Evolutionary conservation across 139 green algal genomes (phyloP), one percentile per base, ranked within the genome.

Genomic region (Picocystis salinarum): DNA sequence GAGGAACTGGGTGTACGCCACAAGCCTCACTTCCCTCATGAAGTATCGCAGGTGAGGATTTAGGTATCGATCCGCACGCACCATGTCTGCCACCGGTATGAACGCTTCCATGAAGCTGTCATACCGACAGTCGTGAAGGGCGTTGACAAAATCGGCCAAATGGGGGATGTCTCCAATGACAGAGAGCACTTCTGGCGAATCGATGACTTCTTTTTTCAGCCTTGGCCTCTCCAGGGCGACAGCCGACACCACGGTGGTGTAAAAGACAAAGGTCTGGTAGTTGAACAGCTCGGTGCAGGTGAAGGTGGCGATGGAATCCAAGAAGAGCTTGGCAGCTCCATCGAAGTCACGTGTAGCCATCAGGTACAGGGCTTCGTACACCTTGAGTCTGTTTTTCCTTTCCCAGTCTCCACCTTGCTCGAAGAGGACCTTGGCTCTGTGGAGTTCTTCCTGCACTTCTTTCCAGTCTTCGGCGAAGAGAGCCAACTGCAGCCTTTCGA

Each of bases 321-420:
- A 73, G 53, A 97, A 81, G 20, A 94, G 74, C 33, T 73, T 52
- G 0, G 79, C 76, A 4, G 86, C 84, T 6, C 64, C 37, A 36
- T 80, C 71, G 58, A 95, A 87, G 55, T 91, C 58, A 0, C 89
- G 62, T 3, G 57, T 80, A 48, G 80, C 76, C 61, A 93, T 77
- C 3, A 63, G 55, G 58, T 79, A 81, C 13, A 94, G 44, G 0
- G 75, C 80, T 53, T 98, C 82, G 53, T 99, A 99, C 55, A 99
- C 87, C 70, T 95, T 97, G 42, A 99, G 75, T 37, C 79, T 75
- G 68, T 99, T 99, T 55, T 94, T 94, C 39, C 85, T 72, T 75
- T 99, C 89, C 89, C 89, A 99, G 74, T 99, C 89, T 2, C 80
- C 88, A 3, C 65, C 55, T 22, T 80, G 65, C 22, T 76, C 76